Percentiles rank a stretch among this genome's conserved stretches.
phyloP scores from a whole-genome alignment of 2,329 filamentous ascomycete species.

The Calonectria hawksworthii region DNA sequence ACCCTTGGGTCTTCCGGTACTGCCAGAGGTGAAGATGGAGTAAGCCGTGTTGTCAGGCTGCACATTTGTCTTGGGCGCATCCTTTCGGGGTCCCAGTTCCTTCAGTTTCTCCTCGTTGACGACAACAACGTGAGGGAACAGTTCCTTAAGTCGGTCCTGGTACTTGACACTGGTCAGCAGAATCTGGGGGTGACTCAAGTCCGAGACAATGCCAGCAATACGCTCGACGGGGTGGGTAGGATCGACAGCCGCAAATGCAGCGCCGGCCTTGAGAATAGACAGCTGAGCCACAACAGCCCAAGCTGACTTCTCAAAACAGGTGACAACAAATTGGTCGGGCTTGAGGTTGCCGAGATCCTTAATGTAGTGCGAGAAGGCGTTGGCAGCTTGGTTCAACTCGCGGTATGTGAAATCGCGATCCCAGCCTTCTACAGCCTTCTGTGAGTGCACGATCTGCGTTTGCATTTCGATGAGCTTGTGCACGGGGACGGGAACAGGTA shows the following conservation, averaged over 20 bases:
- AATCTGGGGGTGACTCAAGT: neutral
- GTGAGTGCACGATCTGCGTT: neutral
- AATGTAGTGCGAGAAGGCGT: neutral
- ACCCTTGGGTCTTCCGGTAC: slow-evolving; percentile 5
- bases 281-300: neutral
- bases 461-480: slow-evolving; percentile 6
- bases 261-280: neutral
- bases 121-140: neutral
- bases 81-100: neutral
- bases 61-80: neutral
- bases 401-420: neutral
- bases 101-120: neutral
- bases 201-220: neutral
- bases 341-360: neutral
- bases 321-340: neutral
- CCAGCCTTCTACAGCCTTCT: neutral
- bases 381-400: neutral
- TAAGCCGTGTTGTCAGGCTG: slow-evolving; percentile 1
- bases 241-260: neutral
- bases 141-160: neutral
- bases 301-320: neutral
- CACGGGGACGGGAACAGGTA: neutral
- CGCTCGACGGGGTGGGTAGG: neutral
- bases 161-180: neutral
- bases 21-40: neutral